Evolutionary conservation across 306 rosid species (phyloP).

Genomic region (Oemleria cerasiformis): DNA sequence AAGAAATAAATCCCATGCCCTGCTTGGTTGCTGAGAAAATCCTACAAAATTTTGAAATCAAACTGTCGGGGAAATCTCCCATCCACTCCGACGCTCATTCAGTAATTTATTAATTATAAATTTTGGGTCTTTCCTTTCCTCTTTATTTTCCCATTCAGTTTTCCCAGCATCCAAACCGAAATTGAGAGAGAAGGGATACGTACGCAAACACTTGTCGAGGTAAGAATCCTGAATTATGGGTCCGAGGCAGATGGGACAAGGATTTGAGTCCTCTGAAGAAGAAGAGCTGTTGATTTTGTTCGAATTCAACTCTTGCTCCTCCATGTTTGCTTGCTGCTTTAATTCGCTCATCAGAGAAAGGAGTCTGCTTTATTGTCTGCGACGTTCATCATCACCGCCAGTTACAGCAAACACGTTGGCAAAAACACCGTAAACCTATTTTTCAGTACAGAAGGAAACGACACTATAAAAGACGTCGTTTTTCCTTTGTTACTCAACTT

Average conservation of each 20-base stretch:
- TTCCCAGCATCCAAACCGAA: conserved; percentile 1
- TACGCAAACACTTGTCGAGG: conserved; percentile 77
- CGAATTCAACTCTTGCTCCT: neutral
- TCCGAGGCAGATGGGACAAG: conserved; percentile 81
- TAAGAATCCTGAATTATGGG: conserved; percentile 54
- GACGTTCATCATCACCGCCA: neutral
- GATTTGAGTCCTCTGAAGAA: conserved; percentile 28
- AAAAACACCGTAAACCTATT: too few relatives aligned
- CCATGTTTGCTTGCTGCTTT: conserved; percentile 8
- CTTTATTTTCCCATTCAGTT: neutral
- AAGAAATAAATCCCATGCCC: neutral
- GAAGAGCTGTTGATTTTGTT: conserved; percentile 9
- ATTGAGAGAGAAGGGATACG: neutral
- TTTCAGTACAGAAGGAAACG: neutral
- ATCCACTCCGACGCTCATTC: too few relatives aligned
- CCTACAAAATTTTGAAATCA: neutral
- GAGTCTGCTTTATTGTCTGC: neutral
- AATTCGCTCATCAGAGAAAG: neutral
- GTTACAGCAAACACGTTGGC: too few relatives aligned
- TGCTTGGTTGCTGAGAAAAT: neutral
- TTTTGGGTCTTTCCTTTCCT: neutral
- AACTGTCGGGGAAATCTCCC: neutral
- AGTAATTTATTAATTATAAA: neutral
- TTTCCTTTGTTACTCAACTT: neutral
- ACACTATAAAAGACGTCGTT: neutral